Conservation (phyloP, 305 asterid species). For the Solanum hybrid region DNA sequence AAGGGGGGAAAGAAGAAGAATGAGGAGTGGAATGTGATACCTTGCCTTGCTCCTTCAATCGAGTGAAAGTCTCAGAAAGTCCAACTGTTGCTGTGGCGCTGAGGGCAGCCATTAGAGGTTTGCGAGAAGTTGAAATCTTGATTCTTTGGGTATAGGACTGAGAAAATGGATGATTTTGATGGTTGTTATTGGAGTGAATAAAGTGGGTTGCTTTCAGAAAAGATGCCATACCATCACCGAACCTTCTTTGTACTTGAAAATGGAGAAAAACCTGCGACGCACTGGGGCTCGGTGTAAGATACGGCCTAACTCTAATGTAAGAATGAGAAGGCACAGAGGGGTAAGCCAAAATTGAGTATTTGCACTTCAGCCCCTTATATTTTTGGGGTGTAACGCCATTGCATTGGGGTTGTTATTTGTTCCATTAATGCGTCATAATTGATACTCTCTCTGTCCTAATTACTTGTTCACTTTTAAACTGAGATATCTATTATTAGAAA, state of each 20-base stretch:
- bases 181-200: not conserved
- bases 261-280: not conserved
- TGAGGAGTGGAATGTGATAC: constrained; percentile 25
- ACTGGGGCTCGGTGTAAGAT: not conserved
- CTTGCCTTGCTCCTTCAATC: constrained; percentile 54
- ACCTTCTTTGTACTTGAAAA: not conserved
- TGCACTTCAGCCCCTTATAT: not conserved
- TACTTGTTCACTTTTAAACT: no score
- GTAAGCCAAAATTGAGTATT: not conserved
- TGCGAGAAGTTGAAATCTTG: not conserved
- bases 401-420: not conserved
- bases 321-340: not conserved
- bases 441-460: rapidly evolving
- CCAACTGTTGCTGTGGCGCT: constrained; percentile 41
- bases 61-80: constrained; percentile 64
- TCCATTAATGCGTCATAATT: no score
- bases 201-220: constrained; percentile 5
- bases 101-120: constrained; percentile 39
- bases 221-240: constrained; percentile 2
- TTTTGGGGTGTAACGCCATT: not conserved
- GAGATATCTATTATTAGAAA: no score
- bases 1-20: not conserved
- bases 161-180: not conserved
- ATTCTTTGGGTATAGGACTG: not conserved
- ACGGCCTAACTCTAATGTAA: not conserved